A percentile compares a stretch with the other conserved stretches of the same genome.
phyloP scores from a whole-genome alignment of 2,329 filamentous ascomycete genomes.

The Pseudocercospora vitis region DNA sequence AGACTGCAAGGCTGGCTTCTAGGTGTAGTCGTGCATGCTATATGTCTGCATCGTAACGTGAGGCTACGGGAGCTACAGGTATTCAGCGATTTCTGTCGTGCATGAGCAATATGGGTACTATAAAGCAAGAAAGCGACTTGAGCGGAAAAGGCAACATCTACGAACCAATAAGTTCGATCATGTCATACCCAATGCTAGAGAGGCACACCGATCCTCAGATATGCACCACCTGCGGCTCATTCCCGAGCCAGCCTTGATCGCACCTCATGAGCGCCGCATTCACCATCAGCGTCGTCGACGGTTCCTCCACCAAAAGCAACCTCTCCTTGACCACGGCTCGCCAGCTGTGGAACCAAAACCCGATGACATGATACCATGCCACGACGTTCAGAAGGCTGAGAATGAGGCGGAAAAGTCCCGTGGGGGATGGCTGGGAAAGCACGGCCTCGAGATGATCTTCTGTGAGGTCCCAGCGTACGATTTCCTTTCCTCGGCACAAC shows the following conservation, averaged over 20 bases:
- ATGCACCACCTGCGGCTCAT: slow-evolving; percentile 43
- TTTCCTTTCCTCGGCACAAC: slow-evolving; percentile 60
- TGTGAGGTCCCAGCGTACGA: slow-evolving; percentile 71
- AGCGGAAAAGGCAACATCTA: too few species aligned
- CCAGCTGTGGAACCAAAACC: slow-evolving; percentile 29
- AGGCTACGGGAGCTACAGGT: too few species aligned
- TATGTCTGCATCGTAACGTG: too few species aligned
- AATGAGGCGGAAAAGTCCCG: slow-evolving; percentile 36
- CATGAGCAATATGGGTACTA: too few species aligned
- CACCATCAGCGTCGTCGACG: slow-evolving; percentile 52
- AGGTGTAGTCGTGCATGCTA: too few species aligned
- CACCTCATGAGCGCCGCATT: slow-evolving; percentile 60
- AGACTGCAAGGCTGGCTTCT: too few species aligned
- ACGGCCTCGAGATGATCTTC: slow-evolving; percentile 72
- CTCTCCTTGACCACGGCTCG: slow-evolving; percentile 56
- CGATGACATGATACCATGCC: slow-evolving; percentile 57
- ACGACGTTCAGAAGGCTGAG: slow-evolving; percentile 40
- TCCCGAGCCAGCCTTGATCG: slow-evolving; percentile 51
- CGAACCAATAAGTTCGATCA: too few species aligned
- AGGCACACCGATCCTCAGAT: slow-evolving; percentile 27
- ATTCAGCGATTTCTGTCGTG: too few species aligned
- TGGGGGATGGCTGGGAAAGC: slow-evolving; percentile 41
- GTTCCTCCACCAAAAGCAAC: slow-evolving; percentile 53
- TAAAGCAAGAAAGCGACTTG: too few species aligned
- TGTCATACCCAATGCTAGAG: too few species aligned